phyloP scores from a whole-genome alignment of 2,329 filamentous ascomycete genomes.

The Hymenoscyphus repandus region DNA sequence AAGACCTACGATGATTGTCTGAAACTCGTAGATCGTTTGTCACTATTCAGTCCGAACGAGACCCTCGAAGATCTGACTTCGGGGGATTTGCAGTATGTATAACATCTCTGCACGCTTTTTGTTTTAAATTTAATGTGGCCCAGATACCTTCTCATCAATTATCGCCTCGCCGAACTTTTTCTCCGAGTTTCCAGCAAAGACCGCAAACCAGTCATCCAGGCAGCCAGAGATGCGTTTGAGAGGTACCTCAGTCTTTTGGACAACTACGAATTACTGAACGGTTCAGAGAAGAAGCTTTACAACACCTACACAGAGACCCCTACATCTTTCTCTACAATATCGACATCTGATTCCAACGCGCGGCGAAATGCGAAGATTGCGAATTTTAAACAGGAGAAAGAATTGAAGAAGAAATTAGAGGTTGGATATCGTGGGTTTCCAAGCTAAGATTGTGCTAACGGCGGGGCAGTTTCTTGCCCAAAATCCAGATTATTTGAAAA shows the following conservation, averaged over 20 bases:
- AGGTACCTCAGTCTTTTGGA: slow-evolving; percentile 72
- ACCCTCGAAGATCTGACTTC: slow-evolving; percentile 80
- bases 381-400: slow-evolving; percentile 79
- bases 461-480: slow-evolving; percentile 49
- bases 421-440: slow-evolving; percentile 37
- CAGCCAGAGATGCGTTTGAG: slow-evolving; percentile 69
- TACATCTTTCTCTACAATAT: slow-evolving; percentile 66
- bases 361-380: slow-evolving; percentile 80
- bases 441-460: slow-evolving; percentile 13
- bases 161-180: slow-evolving; percentile 73
- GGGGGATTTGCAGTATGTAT: slow-evolving; percentile 66
- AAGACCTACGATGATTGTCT: slow-evolving; percentile 69
- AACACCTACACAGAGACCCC: slow-evolving; percentile 69
- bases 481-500: slow-evolving; percentile 55
- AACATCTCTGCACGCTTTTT: not conserved
- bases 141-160: slow-evolving; percentile 71
- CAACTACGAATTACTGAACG: slow-evolving; percentile 67
- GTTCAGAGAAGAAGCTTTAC: slow-evolving; percentile 62
- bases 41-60: slow-evolving; percentile 90
- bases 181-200: slow-evolving; percentile 60
- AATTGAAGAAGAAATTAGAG: slow-evolving; percentile 77
- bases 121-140: not conserved
- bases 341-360: slow-evolving; percentile 57
- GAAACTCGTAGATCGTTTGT: slow-evolving; percentile 61
- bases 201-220: slow-evolving; percentile 57